phyloP scores from a whole-genome alignment of 768 basidiomycete species.

The Leccinum incarnatum region DNA sequence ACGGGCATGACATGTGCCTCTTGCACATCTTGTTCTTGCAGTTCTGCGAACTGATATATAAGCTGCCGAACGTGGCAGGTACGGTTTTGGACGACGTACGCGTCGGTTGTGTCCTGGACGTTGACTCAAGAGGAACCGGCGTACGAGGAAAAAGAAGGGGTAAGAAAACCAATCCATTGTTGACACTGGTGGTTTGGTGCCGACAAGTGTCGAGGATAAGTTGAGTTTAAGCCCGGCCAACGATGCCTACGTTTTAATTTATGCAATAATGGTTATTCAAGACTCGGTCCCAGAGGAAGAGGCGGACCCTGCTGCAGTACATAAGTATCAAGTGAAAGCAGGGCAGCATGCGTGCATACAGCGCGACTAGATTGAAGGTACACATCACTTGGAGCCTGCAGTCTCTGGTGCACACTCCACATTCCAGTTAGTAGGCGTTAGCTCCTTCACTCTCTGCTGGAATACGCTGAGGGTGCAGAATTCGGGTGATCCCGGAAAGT shows the following conservation, averaged over 20 bases:
- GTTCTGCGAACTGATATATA: conserved; percentile 40
- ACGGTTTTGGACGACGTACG: conserved; percentile 53
- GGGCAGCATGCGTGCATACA: not conserved
- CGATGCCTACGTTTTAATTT: not conserved
- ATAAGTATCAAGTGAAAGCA: not conserved
- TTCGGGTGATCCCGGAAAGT: conserved; percentile 67
- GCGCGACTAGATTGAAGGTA: not conserved
- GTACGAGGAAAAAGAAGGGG: not conserved
- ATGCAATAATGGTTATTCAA: not conserved
- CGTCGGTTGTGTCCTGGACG: conserved; percentile 83
- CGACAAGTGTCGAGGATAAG: not conserved
- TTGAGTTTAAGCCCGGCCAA: not conserved
- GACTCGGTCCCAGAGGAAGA: conserved; percentile 13
- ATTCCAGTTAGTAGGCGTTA: conserved; percentile 71
- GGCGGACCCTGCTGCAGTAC: not conserved
- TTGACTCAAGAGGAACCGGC: conserved; percentile 12
- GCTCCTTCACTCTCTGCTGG: conserved; percentile 54
- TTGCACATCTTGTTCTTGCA: conserved; percentile 97
- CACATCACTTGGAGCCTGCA: conserved; percentile 1
- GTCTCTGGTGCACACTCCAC: conserved; percentile 50
- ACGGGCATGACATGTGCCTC: conserved; percentile 81
- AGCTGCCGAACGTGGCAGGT: not conserved
- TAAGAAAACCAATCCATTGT: not conserved
- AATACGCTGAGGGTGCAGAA: conserved; percentile 71
- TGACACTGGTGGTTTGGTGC: not conserved